Base-by-base conservation (phyloP, 768 basidiomycete species). In the Lyophyllum atratum region DNA sequence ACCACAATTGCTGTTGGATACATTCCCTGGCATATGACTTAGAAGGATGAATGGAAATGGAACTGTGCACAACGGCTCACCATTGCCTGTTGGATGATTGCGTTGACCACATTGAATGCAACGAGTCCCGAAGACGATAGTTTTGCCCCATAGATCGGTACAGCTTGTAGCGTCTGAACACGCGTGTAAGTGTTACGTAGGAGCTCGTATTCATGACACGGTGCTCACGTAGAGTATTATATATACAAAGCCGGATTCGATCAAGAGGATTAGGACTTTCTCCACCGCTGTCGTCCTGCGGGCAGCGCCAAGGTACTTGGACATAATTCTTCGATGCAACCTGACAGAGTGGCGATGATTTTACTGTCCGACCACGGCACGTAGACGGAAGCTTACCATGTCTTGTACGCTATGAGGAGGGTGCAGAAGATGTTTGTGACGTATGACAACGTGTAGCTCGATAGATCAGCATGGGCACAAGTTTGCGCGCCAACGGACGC, bases 341-440 rank as follows among this genome's bases (percentile, higher is more conserved):
- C 68, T 70, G 24, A 29, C 33, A 26, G 14, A 24, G 14, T 17
- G 25, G 33, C 10, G 51, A 28, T 17, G 7, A 22, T 19, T 24
- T n/a, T 19, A 12, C 10, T 7, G n/a, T 11, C 15, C 15, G 17
- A 12, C 31, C 4, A 19, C 29, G 6, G 10, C 48, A 29, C n/a
- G n/a, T 46, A 1, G 26, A 28, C 11, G 25, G 8, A 4, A 5
- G 39, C 65, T 3, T 33, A 66, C 70, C 70, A 72, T 51, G 68
- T 58, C 31, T 65, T 63, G 49, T 62, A 66, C 22, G 67, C 63
- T 21, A 72, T 69, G n/a, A 72, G 63, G 8, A 46, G 10, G 5
- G 70, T 72, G 49, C 69, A 70, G 29, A 70, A 62, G 46, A 70
- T 65, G 33, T 70, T 70, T 0, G 70, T 71, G 0, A 66, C 66